Base-by-base conservation (phyloP, 208 protist genomes). In the Trypanosoma cruzi region DNA sequence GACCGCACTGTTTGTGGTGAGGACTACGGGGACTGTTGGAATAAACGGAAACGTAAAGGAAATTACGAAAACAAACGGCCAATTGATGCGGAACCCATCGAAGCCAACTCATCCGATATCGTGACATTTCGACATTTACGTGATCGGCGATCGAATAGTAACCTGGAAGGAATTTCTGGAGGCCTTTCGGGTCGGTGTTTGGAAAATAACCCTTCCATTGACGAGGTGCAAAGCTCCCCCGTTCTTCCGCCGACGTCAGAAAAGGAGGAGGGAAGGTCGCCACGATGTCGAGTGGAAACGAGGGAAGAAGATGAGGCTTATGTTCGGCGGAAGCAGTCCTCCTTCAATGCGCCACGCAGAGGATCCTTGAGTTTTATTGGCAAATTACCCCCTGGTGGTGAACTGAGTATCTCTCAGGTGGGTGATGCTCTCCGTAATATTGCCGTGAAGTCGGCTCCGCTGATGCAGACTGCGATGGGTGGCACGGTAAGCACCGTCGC, bases 401-500 rank as follows among this genome's bases (percentile, higher is more conserved):
- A 49, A 26, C 16, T 69, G 22, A 11, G 34, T 6, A 48, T 71
- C 11, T 8, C 29, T 10, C 31, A 71, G 14, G 37, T 64, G 6
- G 37, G 65, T 29, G 54, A 71, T 1, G 56, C 42, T 18, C 1
- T 71, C 40, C 42, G 56, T n/a, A 42, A 14, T 10, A 28, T 71
- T 56, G 29, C 24, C 7, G 20, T 34, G 4, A 29, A 4, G 1
- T 61, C 66, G 4, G 46, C 48, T 11, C 58, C 68, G 14, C 31
- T 66, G 7, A 20, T 62, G 44, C 68, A 58, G 49, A 62, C 55
- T 20, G 58, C 56, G 16, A 29, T 65, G 22, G 48, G 50, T 16
- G 44, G 34, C 14, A 50, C 57, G 1, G 16, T 73, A n/a, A 65
- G 31, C 34, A 52, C 44, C 34, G 49, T 65, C 1, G 26, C 56